phyloP scores from a whole-genome alignment of 768 basidiomycete species.

The Tulasnella calospora region DNA sequence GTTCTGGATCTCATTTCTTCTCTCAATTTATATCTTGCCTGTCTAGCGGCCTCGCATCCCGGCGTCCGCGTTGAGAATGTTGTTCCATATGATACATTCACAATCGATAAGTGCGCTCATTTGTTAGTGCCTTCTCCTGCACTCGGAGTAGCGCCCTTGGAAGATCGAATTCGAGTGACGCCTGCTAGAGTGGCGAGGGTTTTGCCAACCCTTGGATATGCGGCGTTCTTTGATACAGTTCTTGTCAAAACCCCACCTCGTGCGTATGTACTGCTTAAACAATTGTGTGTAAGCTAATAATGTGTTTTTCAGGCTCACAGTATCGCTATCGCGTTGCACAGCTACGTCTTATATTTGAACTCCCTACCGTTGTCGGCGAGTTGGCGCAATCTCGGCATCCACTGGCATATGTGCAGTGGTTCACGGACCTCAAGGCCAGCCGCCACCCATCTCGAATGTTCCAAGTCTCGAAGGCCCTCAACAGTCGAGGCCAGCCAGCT shows the following conservation, averaged over 20 bases:
- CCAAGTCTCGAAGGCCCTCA: background rate
- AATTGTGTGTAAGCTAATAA: too few species aligned
- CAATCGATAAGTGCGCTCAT: background rate
- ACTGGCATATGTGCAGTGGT: too few species aligned
- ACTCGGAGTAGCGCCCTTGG: background rate
- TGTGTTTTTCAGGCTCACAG: background rate
- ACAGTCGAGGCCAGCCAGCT: background rate
- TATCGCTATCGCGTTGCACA: constrained; percentile 5
- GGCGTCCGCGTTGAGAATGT: background rate
- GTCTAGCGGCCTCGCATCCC: too few species aligned
- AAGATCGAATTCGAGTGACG: background rate
- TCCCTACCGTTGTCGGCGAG: constrained; percentile 25
- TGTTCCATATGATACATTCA: background rate
- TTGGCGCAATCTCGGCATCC: constrained; percentile 20
- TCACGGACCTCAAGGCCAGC: constrained; percentile 12
- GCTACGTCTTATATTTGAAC: constrained; percentile 27
- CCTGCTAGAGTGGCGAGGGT: background rate
- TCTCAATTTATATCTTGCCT: constrained; percentile 10
- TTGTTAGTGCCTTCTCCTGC: background rate
- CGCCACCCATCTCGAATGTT: background rate
- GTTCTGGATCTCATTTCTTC: background rate
- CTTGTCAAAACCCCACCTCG: constrained; percentile 7
- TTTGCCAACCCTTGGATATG: background rate
- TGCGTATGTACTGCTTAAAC: background rate
- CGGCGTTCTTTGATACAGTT: constrained; percentile 26